Conservation (phyloP, 139 green algal genomes). For the Asterochloris sp. region DNA sequence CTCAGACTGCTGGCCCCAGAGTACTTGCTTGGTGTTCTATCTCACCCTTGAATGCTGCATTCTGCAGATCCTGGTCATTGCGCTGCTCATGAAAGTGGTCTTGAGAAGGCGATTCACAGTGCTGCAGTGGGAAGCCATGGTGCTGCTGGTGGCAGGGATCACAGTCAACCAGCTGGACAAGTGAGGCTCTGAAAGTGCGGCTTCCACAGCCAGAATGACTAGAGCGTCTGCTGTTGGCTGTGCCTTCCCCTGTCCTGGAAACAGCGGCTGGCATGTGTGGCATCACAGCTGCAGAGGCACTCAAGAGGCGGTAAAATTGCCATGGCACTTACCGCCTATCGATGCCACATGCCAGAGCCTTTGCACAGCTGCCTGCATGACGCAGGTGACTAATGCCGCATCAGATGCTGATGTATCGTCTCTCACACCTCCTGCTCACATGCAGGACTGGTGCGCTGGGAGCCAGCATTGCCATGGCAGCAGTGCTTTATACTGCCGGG, state of each 20-base stretch:
- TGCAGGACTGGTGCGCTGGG: too few species aligned
- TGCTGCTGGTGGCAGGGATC: constrained; percentile 92
- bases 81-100: constrained; percentile 83
- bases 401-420: too few species aligned
- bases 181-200: constrained; percentile 24
- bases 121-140: constrained; percentile 92
- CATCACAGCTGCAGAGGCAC: too few species aligned
- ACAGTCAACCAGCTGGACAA: constrained; percentile 92
- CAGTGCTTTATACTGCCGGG: constrained; percentile 71
- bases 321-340: too few species aligned
- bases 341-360: too few species aligned
- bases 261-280: too few species aligned
- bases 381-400: too few species aligned
- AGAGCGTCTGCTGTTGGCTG: not conserved
- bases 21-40: not conserved
- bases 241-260: not conserved
- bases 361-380: too few species aligned
- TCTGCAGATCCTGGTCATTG: constrained; percentile 75
- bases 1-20: too few species aligned
- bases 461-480: constrained; percentile 22
- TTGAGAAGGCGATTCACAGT: constrained; percentile 77
- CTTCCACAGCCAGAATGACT: not conserved
- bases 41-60: not conserved
- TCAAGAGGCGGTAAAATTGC: too few species aligned
- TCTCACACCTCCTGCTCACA: too few species aligned